These are phyloP conservation scores for Lachancea waltii DNA, from an alignment of 805 yeast species.

Conservation along the genomic window DNA sequence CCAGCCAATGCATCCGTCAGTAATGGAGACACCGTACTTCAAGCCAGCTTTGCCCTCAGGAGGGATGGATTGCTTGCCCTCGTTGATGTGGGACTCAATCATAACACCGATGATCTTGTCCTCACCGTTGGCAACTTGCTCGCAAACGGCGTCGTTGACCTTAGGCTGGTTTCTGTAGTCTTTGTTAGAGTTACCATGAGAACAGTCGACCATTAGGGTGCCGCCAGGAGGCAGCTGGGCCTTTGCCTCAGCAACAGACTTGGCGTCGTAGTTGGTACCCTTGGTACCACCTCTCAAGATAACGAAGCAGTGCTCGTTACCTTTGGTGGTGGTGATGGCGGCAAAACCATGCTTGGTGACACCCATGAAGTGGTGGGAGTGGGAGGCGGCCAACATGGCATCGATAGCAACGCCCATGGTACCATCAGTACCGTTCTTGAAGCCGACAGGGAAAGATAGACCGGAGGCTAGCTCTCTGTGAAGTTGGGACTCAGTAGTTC, in stretches of 20 bases:
- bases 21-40: conserved; percentile 91
- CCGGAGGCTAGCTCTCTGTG: conserved; percentile 98
- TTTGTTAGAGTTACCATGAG: conserved; percentile 94
- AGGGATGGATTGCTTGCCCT: conserved; percentile 85
- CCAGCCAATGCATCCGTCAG: conserved; percentile 95
- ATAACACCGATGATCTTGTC: conserved; percentile 79
- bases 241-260: conserved; percentile 70
- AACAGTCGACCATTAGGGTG: conserved; percentile 88
- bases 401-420: conserved; percentile 86
- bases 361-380: conserved; percentile 92
- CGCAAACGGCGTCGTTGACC: conserved; percentile 77
- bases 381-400: conserved; percentile 87
- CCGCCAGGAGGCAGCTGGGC: conserved; percentile 44
- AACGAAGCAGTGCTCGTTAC: conserved; percentile 90
- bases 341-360: conserved; percentile 97
- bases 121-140: conserved; percentile 79
- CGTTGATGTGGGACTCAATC: conserved; percentile 90
- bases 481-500: conserved; percentile 96
- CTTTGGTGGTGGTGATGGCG: conserved; percentile 93
- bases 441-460: conserved; percentile 96
- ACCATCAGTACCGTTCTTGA: conserved; percentile 98
- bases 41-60: conserved; percentile 49
- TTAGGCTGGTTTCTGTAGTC: conserved; percentile 93
- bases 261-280: conserved; percentile 87
- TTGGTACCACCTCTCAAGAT: conserved; percentile 93